Conservation (phyloP, 306 rosid species). For the Rosa rugosa region DNA sequence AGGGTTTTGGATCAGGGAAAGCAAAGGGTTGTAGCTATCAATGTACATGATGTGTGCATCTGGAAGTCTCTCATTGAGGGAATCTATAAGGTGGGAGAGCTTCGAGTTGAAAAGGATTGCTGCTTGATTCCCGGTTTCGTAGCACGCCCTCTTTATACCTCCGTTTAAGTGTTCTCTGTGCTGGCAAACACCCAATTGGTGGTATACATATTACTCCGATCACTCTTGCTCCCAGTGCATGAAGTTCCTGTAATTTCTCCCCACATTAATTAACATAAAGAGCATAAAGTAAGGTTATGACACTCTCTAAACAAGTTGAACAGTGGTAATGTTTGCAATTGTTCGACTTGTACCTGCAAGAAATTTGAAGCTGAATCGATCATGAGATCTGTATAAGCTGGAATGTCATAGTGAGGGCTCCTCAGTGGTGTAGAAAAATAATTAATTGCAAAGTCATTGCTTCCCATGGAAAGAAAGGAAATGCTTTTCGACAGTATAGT, state of each 20-base stretch:
- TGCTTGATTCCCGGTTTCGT: slow-evolving; percentile 42
- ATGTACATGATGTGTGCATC: slow-evolving; percentile 58
- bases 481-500: slow-evolving; percentile 52
- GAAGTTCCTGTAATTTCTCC: slow-evolving; percentile 40
- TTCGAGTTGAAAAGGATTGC: slow-evolving; percentile 62
- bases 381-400: slow-evolving; percentile 60
- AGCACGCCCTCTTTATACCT: slow-evolving; percentile 44
- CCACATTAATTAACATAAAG: not conserved
- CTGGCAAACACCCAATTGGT: slow-evolving; percentile 67
- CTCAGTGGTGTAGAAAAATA: slow-evolving; percentile 39
- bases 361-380: slow-evolving; percentile 45
- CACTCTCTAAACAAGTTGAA: not conserved
- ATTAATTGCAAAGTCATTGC: slow-evolving; percentile 65
- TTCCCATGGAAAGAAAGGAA: slow-evolving; percentile 49
- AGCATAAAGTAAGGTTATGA: not conserved
- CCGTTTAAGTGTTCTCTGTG: slow-evolving; percentile 52
- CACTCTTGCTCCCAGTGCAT: slow-evolving; percentile 58
- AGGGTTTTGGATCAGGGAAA: slow-evolving; percentile 44
- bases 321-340: not conserved
- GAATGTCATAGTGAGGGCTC: slow-evolving; percentile 34
- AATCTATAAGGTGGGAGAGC: slow-evolving; percentile 36
- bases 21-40: slow-evolving; percentile 42
- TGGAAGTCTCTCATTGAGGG: slow-evolving; percentile 34
- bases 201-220: slow-evolving; percentile 52
- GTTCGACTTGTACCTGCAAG: slow-evolving; percentile 36